Conservation (phyloP, 1,284 basidiomycete species). For the Naganishia sp. region DNA sequence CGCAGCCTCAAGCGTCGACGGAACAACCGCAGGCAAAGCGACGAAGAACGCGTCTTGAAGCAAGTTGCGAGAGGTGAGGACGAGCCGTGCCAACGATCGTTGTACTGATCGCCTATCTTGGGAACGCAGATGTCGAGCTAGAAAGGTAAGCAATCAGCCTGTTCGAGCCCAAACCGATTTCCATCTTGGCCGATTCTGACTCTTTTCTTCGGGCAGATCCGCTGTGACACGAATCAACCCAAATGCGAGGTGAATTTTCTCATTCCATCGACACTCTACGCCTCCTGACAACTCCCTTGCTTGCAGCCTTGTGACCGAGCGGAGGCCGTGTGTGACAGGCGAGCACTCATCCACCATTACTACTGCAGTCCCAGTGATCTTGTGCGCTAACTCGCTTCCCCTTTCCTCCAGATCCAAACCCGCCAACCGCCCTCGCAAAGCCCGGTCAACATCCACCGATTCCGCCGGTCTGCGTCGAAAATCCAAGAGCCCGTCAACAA, state of each 20-base stretch:
- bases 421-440: slow-evolving; percentile 1
- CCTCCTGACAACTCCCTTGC: neutral
- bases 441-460: neutral
- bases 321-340: slow-evolving; percentile 13
- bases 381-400: neutral
- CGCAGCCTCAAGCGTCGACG: neutral
- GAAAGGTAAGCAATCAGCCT: neutral
- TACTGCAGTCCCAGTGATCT: neutral
- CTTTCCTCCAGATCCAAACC: neutral
- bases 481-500: slow-evolving; percentile 3
- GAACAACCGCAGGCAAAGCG: slow-evolving; percentile 1
- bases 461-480: neutral
- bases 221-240: slow-evolving; percentile 6
- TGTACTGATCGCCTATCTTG: neutral
- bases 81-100: neutral
- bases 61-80: slow-evolving; percentile 10
- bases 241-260: slow-evolving; percentile 8
- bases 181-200: neutral
- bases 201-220: neutral
- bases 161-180: neutral
- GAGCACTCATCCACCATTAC: neutral
- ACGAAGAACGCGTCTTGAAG: slow-evolving; percentile 20
- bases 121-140: neutral
- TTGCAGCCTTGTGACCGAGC: slow-evolving; percentile 5
- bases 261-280: neutral